Percentiles rank a stretch among this genome's conserved stretches.
Evolutionary conservation across 2,329 filamentous ascomycete genomes (phyloP).

Genomic region (Aspergillus viridinutans): DNA sequence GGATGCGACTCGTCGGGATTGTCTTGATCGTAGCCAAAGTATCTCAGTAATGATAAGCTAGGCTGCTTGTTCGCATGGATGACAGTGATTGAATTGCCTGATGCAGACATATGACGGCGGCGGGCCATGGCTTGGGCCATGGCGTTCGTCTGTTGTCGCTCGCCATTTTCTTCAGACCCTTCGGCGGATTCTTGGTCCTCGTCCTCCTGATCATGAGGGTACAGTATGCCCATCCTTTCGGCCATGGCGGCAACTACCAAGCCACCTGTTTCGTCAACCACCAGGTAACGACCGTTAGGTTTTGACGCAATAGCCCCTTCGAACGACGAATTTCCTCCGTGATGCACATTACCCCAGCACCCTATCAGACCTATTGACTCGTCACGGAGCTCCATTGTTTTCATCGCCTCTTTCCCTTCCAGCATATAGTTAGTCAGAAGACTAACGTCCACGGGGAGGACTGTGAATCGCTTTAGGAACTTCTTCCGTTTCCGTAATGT

Average conservation of each 20-base stretch:
- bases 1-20: slow-evolving; percentile 67
- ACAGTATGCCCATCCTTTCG: slow-evolving; percentile 80
- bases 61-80: slow-evolving; percentile 67
- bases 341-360: slow-evolving; percentile 89
- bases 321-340: slow-evolving; percentile 44
- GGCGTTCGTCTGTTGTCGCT: slow-evolving; percentile 20
- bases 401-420: slow-evolving; percentile 71
- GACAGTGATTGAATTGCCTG: slow-evolving; percentile 55
- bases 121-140: slow-evolving; percentile 10
- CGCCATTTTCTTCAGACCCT: slow-evolving; percentile 9
- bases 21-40: slow-evolving; percentile 77
- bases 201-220: slow-evolving; percentile 40
- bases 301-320: slow-evolving; percentile 22
- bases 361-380: slow-evolving; percentile 77
- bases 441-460: slow-evolving; percentile 76
- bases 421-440: slow-evolving; percentile 73
- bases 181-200: slow-evolving; percentile 16
- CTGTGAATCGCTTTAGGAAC: slow-evolving; percentile 81
- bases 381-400: slow-evolving; percentile 80
- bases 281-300: slow-evolving; percentile 65
- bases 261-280: slow-evolving; percentile 83
- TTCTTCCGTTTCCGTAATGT: slow-evolving; percentile 91
- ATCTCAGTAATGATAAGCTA: slow-evolving; percentile 84
- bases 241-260: slow-evolving; percentile 78
- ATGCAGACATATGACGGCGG: slow-evolving; percentile 33